Conservation (phyloP, 225 moss, liverwort and hornwort genomes). For the Thuidium tamariscinum region DNA sequence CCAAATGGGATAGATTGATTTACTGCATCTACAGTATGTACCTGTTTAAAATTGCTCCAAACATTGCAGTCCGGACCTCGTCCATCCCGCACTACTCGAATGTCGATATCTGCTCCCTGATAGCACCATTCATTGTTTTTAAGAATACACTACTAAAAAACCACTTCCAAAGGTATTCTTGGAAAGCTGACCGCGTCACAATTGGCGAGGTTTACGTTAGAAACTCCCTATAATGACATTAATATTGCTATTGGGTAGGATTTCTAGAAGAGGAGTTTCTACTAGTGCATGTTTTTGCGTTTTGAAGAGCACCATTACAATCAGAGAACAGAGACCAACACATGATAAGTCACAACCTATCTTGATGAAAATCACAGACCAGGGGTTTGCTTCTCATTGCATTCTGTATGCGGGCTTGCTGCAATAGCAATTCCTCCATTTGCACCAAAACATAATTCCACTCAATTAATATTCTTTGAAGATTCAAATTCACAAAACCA, state of each 20-base stretch:
- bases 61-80: conserved; percentile 86
- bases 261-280: too few relatives aligned
- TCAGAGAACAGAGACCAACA: neutral
- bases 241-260: neutral
- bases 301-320: neutral
- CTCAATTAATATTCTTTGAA: neutral
- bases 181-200: neutral
- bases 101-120: conserved; percentile 99
- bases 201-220: neutral
- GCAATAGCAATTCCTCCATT: neutral
- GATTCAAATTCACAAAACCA: neutral
- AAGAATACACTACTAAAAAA: neutral
- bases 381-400: neutral
- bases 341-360: neutral
- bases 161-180: neutral
- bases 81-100: conserved; percentile 95
- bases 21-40: neutral
- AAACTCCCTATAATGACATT: too few relatives aligned
- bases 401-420: neutral
- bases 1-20: neutral
- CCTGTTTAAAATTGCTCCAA: conserved; percentile 99
- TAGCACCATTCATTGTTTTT: neutral
- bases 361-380: neutral
- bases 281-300: neutral
- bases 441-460: neutral